These are phyloP conservation scores for Fusarium transvaalense DNA, from an alignment of 2,329 filamentous ascomycete species.

Conservation along the genomic window DNA sequence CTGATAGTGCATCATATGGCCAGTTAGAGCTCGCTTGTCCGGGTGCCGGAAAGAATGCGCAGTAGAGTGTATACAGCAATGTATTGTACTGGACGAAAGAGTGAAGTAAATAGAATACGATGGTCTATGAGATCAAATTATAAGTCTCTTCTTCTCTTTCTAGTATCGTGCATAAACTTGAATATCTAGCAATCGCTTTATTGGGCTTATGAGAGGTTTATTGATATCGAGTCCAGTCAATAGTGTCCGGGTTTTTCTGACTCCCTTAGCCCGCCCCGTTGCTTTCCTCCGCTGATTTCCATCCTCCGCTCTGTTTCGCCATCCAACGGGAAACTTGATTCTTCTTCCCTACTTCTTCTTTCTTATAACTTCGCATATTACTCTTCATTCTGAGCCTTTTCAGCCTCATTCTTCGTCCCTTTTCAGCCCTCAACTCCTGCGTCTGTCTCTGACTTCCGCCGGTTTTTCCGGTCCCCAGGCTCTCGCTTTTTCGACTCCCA, in stretches of 20 bases:
- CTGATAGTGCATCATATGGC: background rate
- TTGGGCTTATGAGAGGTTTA: constrained; percentile 7
- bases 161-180: background rate
- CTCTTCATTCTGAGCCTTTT: constrained; percentile 14
- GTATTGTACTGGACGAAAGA: background rate
- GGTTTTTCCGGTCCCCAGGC: constrained; percentile 28
- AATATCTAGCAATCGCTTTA: background rate
- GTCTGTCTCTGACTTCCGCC: constrained; percentile 17
- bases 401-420: constrained; percentile 13
- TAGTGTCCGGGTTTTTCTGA: constrained; percentile 3
- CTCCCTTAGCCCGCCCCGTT: constrained; percentile 23
- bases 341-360: constrained; percentile 33
- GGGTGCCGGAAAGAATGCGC: background rate
- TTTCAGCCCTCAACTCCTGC: constrained; percentile 20
- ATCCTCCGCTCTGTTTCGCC: constrained; percentile 38
- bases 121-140: background rate
- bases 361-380: constrained; percentile 27
- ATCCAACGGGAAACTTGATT: constrained; percentile 43
- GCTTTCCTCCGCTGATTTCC: constrained; percentile 34
- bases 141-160: background rate
- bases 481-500: constrained; percentile 32
- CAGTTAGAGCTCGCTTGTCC: constrained; percentile 10
- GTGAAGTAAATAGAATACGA: background rate
- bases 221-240: background rate
- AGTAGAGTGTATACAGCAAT: background rate